Base-by-base conservation (phyloP, 257 asterid genomes). In the Rubia yunnanensis region DNA sequence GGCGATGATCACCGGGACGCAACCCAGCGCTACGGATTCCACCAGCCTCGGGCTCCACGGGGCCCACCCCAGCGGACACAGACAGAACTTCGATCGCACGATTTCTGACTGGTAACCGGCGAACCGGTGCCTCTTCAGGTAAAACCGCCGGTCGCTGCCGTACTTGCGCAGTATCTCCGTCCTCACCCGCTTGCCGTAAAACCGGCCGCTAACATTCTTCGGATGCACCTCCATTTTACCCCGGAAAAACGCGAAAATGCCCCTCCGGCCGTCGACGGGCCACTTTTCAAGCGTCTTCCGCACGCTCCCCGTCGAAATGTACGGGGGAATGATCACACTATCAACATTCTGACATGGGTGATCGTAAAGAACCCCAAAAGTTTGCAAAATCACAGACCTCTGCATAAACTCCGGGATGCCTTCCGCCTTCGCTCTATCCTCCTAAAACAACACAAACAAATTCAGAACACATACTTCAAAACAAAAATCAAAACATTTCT, bases 11-110 rank as follows among this genome's bases (percentile, higher is more conserved):
- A 92, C 96, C 62, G 96, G 96, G 0, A 92, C 86, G 22, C 98
- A 92, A 0, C 98, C 98, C 4, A 92, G 53, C 1, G 79, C 95
- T 10, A 92, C 96, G 3, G 96, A 85, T 64, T 92, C 98, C 0
- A 92, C 96, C 18, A 92, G 72, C 74, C 98, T 69, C 2, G 98
- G 96, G 65, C 98, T 89, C 98, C 98, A 92, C 2, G 96, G 98
- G 32, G 98, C 96, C 98, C 98, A 92, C 7, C 96, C 98, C 35
- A 85, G 30, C 0, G 98, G 98, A 49, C 96, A 85, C 20, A 92
- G 65, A 59, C 98, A 91, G 66, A 88, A 91, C 38, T 74, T 84
- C n/a, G 98, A 84, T 4, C 94, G 83, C 5, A 71, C 78, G 0
- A 91, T 91, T 71, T 91, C 98, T 1, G 89, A 88, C 58, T 86